phyloP scores from a whole-genome alignment of 176 grass and related monocot species.

The Zizania latifolia region DNA sequence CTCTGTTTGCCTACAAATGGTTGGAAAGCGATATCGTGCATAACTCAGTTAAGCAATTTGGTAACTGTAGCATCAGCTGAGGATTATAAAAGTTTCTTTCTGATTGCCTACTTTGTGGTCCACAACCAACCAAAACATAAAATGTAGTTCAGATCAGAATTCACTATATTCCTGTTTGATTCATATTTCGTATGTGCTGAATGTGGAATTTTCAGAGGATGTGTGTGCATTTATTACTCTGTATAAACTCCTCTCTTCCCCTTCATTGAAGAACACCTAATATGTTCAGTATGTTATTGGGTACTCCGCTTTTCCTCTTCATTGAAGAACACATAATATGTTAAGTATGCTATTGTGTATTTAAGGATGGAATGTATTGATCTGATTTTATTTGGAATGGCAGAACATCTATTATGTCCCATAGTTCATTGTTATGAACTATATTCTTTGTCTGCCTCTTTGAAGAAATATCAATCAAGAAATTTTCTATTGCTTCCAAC shows the following conservation, averaged over 20 bases:
- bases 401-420: background rate
- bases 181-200: background rate
- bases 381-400: background rate
- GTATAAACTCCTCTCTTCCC: background rate
- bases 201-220: background rate
- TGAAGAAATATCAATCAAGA: background rate
- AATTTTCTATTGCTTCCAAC: background rate
- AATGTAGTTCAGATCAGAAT: background rate
- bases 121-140: background rate
- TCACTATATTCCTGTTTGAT: background rate
- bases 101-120: background rate
- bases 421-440: background rate
- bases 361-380: conserved; percentile 10
- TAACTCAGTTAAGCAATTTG: background rate
- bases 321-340: background rate
- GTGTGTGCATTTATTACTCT: background rate
- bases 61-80: background rate
- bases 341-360: no score
- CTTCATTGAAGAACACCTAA: background rate
- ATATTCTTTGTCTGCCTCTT: background rate
- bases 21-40: background rate
- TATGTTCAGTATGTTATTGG: background rate
- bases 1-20: background rate
- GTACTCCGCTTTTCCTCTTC: no score
- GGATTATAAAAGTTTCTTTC: background rate